These are phyloP conservation scores for Acanthamoeba triangularis DNA, from an alignment of 208 protist species.

Conservation along the genomic window DNA sequence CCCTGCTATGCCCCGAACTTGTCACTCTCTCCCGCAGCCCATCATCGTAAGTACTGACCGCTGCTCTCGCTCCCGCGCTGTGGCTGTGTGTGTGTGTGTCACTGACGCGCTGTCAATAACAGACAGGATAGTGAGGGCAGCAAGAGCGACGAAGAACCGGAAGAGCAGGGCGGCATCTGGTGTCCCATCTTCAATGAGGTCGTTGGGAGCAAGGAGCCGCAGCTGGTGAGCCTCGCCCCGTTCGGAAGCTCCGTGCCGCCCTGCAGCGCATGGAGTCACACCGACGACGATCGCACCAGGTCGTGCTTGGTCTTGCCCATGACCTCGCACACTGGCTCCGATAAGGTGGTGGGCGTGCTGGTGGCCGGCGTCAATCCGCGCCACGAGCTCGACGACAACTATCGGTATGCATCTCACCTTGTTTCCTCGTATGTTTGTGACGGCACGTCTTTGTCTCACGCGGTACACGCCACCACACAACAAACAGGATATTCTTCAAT, in stretches of 20 bases:
- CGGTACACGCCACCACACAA: background rate
- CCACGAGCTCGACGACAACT: conserved; percentile 46
- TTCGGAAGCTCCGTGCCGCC: background rate
- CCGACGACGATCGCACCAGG: background rate
- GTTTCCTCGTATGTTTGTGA: background rate
- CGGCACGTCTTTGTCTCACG: background rate
- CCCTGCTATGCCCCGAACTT: background rate
- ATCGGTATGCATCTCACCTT: background rate
- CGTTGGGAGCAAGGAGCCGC: background rate
- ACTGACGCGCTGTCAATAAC: too few relatives aligned
- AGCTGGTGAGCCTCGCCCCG: background rate
- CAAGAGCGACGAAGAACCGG: background rate
- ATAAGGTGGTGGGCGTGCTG: conserved; percentile 9
- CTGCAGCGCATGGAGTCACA: background rate
- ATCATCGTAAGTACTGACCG: background rate
- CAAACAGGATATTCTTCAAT: conserved; percentile 8
- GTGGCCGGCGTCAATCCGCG: conserved; percentile 32
- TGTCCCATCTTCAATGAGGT: background rate
- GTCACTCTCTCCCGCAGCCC: background rate
- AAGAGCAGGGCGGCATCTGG: background rate
- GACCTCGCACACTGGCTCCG: background rate
- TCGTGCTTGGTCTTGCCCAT: conserved; percentile 39
- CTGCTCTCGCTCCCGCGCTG: background rate
- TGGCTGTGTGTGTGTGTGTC: too few relatives aligned
- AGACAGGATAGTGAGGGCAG: background rate